phyloP scores from a whole-genome alignment of 768 basidiomycete genomes.

The Myochromella boudieri region DNA sequence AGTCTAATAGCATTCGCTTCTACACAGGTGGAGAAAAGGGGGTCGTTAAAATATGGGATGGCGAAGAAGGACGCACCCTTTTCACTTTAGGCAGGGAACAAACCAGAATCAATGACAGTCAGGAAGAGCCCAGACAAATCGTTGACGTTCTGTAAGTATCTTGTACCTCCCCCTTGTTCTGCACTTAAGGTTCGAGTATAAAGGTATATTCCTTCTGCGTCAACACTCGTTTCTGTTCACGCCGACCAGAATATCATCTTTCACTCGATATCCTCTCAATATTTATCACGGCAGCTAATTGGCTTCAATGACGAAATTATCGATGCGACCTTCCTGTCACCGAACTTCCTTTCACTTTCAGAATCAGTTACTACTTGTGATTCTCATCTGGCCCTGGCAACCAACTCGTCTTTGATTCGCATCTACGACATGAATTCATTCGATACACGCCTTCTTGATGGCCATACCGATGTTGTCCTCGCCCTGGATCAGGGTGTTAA shows the following conservation, averaged over 20 bases:
- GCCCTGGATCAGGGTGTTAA: slow-evolving; percentile 70
- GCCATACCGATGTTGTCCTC: slow-evolving; percentile 91
- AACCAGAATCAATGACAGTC: slow-evolving; percentile 43
- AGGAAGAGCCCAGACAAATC: slow-evolving; percentile 86
- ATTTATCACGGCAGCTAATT: slow-evolving; percentile 77
- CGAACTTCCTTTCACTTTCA: slow-evolving; percentile 21
- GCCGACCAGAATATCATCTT: slow-evolving; percentile 97
- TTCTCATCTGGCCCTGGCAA: slow-evolving; percentile 88
- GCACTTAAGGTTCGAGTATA: not conserved
- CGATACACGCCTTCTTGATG: slow-evolving; percentile 83
- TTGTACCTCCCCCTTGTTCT: not conserved
- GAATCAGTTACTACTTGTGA: slow-evolving; percentile 38
- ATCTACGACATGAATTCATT: slow-evolving; percentile 76
- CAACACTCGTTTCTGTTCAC: slow-evolving; percentile 78
- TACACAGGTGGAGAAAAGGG: slow-evolving; percentile 95
- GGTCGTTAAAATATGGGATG: slow-evolving; percentile 83
- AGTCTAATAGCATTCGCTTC: slow-evolving; percentile 52
- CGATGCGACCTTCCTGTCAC: slow-evolving; percentile 77
- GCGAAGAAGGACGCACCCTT: slow-evolving; percentile 58
- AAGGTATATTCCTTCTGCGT: slow-evolving; percentile 69
- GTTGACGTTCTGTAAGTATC: slow-evolving; percentile 75
- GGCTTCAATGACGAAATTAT: slow-evolving; percentile 99
- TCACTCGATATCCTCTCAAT: slow-evolving; percentile 70
- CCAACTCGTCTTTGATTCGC: slow-evolving; percentile 94
- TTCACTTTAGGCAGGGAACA: slow-evolving; percentile 56